Conservation (phyloP, 2,329 filamentous ascomycete species). For the Colletotrichum sp. region DNA sequence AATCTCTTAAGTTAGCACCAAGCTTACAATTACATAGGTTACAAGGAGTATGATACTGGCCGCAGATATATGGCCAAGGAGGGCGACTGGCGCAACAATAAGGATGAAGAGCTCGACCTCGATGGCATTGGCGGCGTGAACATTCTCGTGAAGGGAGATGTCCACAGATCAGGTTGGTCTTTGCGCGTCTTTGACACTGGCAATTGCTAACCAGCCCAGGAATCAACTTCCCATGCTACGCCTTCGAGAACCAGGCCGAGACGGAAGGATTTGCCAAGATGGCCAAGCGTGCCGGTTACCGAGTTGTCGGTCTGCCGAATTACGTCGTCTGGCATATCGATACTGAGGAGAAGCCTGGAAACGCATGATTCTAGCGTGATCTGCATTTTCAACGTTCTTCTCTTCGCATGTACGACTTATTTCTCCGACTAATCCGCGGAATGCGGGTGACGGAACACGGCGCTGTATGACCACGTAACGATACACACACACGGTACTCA, state of each 20-base stretch:
- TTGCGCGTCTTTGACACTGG: background rate
- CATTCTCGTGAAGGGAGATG: constrained; percentile 96
- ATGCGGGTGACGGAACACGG: constrained; percentile 21
- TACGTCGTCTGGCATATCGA: constrained; percentile 99
- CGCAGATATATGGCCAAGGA: constrained; percentile 88
- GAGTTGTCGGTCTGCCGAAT: constrained; percentile 91
- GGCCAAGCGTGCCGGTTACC: constrained; percentile 94
- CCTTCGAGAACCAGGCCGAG: constrained; percentile 98
- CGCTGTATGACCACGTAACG: constrained; percentile 21
- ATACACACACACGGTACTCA: constrained; percentile 14
- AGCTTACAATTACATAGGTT: constrained; percentile 62
- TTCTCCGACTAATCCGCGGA: constrained; percentile 18
- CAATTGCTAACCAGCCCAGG: constrained; percentile 52
- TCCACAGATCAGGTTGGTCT: constrained; percentile 84
- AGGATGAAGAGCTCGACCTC: constrained; percentile 89
- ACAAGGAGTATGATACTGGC: constrained; percentile 91
- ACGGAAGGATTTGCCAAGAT: constrained; percentile 99
- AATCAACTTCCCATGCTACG: constrained; percentile 96
- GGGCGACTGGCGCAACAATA: constrained; percentile 92
- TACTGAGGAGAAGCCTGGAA: constrained; percentile 92
- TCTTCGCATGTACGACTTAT: constrained; percentile 21
- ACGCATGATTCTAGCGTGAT: constrained; percentile 49
- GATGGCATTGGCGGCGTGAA: constrained; percentile 98
- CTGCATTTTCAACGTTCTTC: background rate
- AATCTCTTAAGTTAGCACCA: background rate